Conservation (phyloP, 2,329 filamentous ascomycete species). For the Fusarium sp. region DNA sequence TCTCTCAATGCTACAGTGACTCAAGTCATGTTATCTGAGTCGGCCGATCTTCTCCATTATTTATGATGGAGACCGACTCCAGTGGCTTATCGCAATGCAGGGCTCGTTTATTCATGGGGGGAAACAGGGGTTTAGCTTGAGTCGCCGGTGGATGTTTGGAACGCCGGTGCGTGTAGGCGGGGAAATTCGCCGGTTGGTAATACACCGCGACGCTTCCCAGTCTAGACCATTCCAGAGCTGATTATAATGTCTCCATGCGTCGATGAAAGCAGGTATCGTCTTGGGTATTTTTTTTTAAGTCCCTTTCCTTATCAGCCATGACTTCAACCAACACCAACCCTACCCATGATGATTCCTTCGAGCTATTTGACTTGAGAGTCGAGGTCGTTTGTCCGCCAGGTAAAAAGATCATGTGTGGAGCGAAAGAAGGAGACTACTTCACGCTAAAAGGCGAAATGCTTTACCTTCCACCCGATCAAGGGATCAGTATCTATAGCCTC, state of each 20-base stretch:
- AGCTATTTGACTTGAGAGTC: neutral
- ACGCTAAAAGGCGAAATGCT: neutral
- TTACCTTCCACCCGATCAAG: neutral
- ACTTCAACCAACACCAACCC: neutral
- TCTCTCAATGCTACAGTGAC: neutral
- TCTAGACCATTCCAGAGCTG: neutral
- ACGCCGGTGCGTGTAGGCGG: neutral
- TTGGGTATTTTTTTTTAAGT: neutral
- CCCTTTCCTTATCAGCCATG: neutral
- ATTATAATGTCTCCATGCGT: neutral
- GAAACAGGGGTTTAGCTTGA: neutral
- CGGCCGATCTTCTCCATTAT: neutral
- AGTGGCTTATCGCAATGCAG: neutral
- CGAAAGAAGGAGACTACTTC: neutral
- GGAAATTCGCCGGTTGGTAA: neutral
- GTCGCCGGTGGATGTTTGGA: neutral
- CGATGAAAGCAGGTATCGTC: rapidly evolving
- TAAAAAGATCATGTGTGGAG: neutral
- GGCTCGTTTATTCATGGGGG: neutral
- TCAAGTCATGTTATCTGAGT: neutral
- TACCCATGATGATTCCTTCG: neutral
- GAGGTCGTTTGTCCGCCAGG: neutral
- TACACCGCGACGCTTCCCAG: rapidly evolving
- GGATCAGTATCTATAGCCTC: neutral
- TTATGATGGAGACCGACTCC: neutral